Percentiles rank a stretch among this genome's conserved stretches.
Evolutionary conservation across 2,329 filamentous ascomycete species (phyloP).

Genomic region (Diaporthe vexans): DNA sequence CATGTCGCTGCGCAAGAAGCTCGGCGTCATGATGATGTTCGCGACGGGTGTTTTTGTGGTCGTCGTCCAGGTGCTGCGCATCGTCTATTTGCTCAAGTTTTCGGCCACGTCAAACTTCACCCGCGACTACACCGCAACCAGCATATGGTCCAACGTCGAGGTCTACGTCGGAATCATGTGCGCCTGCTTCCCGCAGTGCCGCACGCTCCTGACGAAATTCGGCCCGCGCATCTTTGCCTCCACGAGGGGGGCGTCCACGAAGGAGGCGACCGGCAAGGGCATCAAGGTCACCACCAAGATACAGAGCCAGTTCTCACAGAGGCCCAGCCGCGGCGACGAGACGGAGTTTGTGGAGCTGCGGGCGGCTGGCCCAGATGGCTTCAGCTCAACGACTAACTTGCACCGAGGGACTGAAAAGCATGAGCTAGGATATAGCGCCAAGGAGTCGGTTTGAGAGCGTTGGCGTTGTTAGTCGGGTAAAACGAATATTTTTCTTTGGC

Average conservation of each 20-base stretch:
- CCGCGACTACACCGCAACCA: conserved; percentile 20
- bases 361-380: conserved; percentile 2
- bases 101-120: conserved; percentile 2
- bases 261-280: not conserved
- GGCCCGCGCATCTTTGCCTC: conserved; percentile 10
- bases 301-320: not conserved
- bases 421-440: not conserved
- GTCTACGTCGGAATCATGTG: conserved; percentile 29
- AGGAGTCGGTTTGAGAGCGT: conserved; percentile 24
- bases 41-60: conserved; percentile 42
- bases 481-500: not conserved
- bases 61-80: conserved; percentile 25
- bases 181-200: conserved; percentile 28
- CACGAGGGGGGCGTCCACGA: not conserved
- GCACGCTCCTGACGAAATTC: conserved; percentile 19
- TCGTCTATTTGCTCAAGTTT: conserved; percentile 25
- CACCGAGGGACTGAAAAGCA: not conserved
- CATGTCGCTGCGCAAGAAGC: conserved; percentile 56
- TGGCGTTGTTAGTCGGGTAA: not conserved
- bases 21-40: conserved; percentile 55
- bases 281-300: conserved; percentile 28
- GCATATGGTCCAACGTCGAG: conserved; percentile 29
- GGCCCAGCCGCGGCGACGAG: conserved; percentile 6
- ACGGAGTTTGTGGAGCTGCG: conserved; percentile 17
- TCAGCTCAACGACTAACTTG: conserved; percentile 12